Percentiles rank a stretch among this genome's conserved stretches.
Conservation (phyloP, 148 eudicot genomes). For the Talinum fruticosum region DNA sequence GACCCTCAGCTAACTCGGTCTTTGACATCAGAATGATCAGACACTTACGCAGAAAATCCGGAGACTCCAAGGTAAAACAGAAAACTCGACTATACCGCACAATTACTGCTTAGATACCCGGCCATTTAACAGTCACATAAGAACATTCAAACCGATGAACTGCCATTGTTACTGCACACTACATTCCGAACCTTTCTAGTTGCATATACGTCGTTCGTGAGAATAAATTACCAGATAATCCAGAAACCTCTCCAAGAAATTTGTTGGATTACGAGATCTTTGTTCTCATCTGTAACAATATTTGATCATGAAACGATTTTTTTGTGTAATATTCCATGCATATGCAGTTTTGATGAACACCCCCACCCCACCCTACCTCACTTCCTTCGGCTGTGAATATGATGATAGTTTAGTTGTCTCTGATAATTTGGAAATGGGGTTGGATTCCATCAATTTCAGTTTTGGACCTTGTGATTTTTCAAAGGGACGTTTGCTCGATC, state of each 20-base stretch:
- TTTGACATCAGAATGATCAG: not conserved
- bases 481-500: not conserved
- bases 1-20: not conserved
- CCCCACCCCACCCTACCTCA: not conserved
- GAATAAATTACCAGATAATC: not conserved
- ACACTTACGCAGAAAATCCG: not conserved
- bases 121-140: not conserved
- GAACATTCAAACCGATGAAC: not conserved
- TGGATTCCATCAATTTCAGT: not conserved
- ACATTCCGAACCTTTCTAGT: not conserved
- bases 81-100: not conserved
- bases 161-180: not conserved
- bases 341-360: not conserved
- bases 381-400: not conserved
- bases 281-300: not conserved
- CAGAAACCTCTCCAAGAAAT: not conserved
- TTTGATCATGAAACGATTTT: not conserved
- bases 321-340: constrained; percentile 1
- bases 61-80: not conserved
- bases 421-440: not conserved
- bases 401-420: not conserved
- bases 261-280: not conserved
- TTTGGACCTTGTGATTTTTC: not conserved
- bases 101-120: not conserved
- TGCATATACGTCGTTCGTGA: not conserved